Base-by-base conservation (phyloP, 148 eudicot species). In the Oxyria digyna region DNA sequence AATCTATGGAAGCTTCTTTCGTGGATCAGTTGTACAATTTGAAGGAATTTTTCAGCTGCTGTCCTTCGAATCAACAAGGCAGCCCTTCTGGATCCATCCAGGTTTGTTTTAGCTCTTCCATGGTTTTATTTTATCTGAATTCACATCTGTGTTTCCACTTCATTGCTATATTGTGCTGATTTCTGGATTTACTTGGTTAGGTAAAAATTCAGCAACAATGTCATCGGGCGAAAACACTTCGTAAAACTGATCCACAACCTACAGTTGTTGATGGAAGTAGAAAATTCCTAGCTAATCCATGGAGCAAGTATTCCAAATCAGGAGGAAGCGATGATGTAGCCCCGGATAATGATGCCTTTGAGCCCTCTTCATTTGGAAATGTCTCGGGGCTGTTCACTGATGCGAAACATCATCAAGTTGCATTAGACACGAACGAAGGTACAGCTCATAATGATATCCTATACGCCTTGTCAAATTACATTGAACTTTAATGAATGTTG, bases 1-100 rank as follows among this genome's bases (percentile, higher is more conserved):
- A 84, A 67, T 89, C 94, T 42, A 92, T 92, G 86, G 98, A 92
- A 76, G 86, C 91, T 42, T 84, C 96, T 32, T 92, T 92, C 76
- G 96, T 92, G 6, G 33, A 89, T 35, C 89, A 89, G 70, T 75
- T 92, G 65, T 83, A 92, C 79, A 73, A 74, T 50, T 85, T 91
- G 6, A 66, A 84, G 72, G 83, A 85, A 75, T 41, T 79, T 24
- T 69, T 69, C 70, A 79, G 83, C 67, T 74, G 78, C 69, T 72
- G 27, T 46, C 50, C 86, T 8, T 74, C 67, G 17, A 71, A 63
- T 55, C 46, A 77, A 54, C 42, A 67, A 67, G 55, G 42, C 11
- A 54, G 71, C 42, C 21, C 74, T 64, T 40, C 35, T 15, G 52
- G 78, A 62, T 73, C 84, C 65, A 77, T 76, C 72, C 82, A 86